A percentile compares a stretch with the other conserved stretches of the same genome.
Conservation (phyloP, 768 basidiomycete species). For the Dacryopinax spathularia region DNA sequence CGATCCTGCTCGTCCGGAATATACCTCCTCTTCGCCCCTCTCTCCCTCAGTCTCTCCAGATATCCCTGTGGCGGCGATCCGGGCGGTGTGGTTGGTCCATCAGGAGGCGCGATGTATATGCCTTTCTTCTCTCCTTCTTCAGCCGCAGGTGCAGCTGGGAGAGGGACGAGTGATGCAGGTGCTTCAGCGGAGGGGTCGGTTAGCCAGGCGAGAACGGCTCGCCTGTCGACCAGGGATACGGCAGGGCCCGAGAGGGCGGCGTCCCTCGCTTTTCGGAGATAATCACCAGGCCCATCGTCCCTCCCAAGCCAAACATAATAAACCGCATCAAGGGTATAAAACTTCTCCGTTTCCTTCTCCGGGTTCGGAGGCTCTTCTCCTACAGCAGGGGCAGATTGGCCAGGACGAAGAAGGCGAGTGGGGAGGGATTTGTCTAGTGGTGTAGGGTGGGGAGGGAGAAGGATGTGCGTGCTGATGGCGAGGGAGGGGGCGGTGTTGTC, state of each 20-base stretch:
- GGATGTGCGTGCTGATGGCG: conserved; percentile 47
- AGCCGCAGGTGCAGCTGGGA: neutral
- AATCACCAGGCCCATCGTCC: conserved; percentile 65
- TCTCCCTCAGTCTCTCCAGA: conserved; percentile 18
- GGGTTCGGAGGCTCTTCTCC: conserved; percentile 32
- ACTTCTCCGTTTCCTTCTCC: conserved; percentile 33
- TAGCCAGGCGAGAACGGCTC: conserved; percentile 73
- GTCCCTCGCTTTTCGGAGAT: conserved; percentile 74
- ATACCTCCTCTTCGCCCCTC: conserved; percentile 60
- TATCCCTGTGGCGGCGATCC: conserved; percentile 33
- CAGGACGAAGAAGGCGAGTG: conserved; percentile 66
- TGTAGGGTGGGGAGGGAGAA: conserved; percentile 33
- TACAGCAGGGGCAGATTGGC: conserved; percentile 25
- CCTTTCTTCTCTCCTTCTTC: neutral
- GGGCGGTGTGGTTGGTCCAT: conserved; percentile 43
- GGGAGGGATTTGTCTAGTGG: conserved; percentile 56
- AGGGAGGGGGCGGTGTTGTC: conserved; percentile 34
- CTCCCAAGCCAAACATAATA: conserved; percentile 70
- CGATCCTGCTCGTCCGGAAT: conserved; percentile 61
- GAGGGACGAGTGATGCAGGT: neutral
- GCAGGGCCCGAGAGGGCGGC: conserved; percentile 51
- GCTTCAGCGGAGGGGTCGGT: conserved; percentile 21
- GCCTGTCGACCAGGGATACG: conserved; percentile 78
- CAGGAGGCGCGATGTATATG: neutral
- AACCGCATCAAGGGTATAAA: conserved; percentile 67